Base-by-base conservation (phyloP, 176 grass and related monocot genomes). In the Oryza glumipatula region DNA sequence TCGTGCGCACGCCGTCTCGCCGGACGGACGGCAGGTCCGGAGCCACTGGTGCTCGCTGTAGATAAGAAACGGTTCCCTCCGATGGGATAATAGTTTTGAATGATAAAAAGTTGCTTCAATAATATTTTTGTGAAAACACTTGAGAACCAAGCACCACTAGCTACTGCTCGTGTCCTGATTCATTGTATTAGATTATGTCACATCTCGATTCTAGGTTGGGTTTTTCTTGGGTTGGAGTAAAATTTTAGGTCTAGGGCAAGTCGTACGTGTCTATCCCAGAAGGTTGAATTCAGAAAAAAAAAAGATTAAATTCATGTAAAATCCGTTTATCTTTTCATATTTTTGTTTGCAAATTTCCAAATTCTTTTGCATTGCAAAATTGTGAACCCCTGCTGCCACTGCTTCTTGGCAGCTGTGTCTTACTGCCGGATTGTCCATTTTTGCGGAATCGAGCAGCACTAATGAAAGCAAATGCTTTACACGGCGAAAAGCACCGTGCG, bases 381-480 rank as follows among this genome's bases (percentile, higher is more conserved):
- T 58, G 54, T 21, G 54, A 11, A 23, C 21, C 21, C 21, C 9
- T 63, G 21, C 9, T 63, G 21, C 21, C 7, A 7, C 47, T 52
- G 19, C 21, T 23, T 9, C n/a, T 9, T n/a, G 1, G 51, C 14
- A 15, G 32, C 68, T 38, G 35, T 38, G 30, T 30, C 30, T 15
- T 35, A 19, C 32, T 32, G 23, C 46, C 73, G 33, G 69, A 46
- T 33, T 22, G 23, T 70, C 7, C 17, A 70, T 70, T 70, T 68
- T 19, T 73, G 80, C 70, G 70, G 44, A 44, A 72, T 82, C 80
- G 41, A 70, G 10, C 49, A 61, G 49, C 80, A 72, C 68, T 58
- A 15, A 71, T 67, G 9, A 85, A 84, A 82, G 65, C 74, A 70
- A 10, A 22, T 49, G 32, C 74, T 60, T 85, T 77, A 36, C n/a